phyloP scores from a whole-genome alignment of 2,329 filamentous ascomycete species.

The Decorospora gaudefroyi region DNA sequence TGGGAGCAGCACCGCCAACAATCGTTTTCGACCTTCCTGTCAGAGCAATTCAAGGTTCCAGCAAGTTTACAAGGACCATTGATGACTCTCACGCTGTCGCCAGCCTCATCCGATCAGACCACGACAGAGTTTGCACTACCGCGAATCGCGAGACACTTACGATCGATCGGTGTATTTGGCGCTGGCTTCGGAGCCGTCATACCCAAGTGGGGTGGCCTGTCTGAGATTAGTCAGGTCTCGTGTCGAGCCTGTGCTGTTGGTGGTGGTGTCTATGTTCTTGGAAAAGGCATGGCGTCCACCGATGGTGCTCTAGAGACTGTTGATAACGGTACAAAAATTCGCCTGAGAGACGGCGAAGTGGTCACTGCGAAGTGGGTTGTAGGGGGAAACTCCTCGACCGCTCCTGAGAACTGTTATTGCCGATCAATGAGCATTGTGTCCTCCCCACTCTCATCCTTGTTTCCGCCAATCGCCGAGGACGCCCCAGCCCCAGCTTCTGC shows the following conservation, averaged over 20 bases:
- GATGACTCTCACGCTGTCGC: conserved; percentile 73
- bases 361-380: conserved; percentile 63
- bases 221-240: conserved; percentile 87
- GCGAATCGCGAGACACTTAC: conserved; percentile 76
- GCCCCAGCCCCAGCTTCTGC: conserved; percentile 75
- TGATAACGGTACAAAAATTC: conserved; percentile 48
- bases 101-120: conserved; percentile 59
- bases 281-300: conserved; percentile 61
- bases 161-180: conserved; percentile 85
- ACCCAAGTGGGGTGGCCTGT: conserved; percentile 88
- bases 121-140: conserved; percentile 71
- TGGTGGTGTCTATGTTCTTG: conserved; percentile 86
- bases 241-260: conserved; percentile 91
- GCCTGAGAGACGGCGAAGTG: conserved; percentile 61
- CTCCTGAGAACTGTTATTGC: conserved; percentile 48
- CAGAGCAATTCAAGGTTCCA: conserved; percentile 60
- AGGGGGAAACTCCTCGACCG: conserved; percentile 41
- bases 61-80: conserved; percentile 67
- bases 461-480: conserved; percentile 73
- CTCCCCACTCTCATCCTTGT: conserved; percentile 67
- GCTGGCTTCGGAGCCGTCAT: conserved; percentile 87
- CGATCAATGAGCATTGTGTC: conserved; percentile 71
- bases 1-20: conserved; percentile 64
- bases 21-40: conserved; percentile 64
- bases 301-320: conserved; percentile 6